Conservation (phyloP, 2,329 filamentous ascomycete species). For the Lecanicillium sp. region DNA sequence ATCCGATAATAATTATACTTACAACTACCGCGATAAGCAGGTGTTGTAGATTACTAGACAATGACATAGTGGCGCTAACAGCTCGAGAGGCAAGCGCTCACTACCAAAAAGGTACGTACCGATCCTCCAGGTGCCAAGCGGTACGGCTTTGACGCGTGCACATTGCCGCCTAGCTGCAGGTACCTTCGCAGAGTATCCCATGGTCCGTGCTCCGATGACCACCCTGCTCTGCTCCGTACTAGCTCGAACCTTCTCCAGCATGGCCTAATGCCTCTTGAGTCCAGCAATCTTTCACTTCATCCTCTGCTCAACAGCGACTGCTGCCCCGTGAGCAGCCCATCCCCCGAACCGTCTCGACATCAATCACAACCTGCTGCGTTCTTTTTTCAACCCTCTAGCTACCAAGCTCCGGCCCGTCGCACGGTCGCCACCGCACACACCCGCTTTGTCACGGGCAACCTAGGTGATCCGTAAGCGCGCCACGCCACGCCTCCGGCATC, state of each 20-base stretch:
- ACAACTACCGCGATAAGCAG: too few relatives aligned
- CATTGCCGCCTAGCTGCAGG: conserved; percentile 1
- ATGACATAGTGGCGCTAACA: too few relatives aligned
- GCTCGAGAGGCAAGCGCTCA: too few relatives aligned
- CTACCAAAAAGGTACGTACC: too few relatives aligned
- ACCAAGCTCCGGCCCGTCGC: neutral
- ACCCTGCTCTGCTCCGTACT: too few relatives aligned
- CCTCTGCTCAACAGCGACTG: conserved; percentile 2
- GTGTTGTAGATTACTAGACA: too few relatives aligned
- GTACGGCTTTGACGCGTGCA: neutral
- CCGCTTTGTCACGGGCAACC: conserved; percentile 2
- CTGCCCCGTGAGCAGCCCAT: conserved; percentile 5
- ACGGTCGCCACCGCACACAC: neutral
- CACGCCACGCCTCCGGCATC: conserved; percentile 5
- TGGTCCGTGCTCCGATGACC: conserved; percentile 8
- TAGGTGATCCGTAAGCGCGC: conserved; percentile 7
- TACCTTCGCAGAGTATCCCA: conserved; percentile 2
- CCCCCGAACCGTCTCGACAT: conserved; percentile 9
- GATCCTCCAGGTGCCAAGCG: too few relatives aligned
- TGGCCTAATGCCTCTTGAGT: neutral
- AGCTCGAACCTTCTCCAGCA: conserved; percentile 10
- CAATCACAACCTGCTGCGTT: conserved; percentile 1
- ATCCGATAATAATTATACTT: too few relatives aligned
- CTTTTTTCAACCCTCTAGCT: neutral
- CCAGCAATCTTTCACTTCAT: conserved; percentile 1